Percentiles rank a stretch among this genome's conserved stretches.
These are phyloP conservation scores for Dothistroma septosporum DNA, from an alignment of 2,329 filamentous ascomycete species.

Conservation along the genomic window DNA sequence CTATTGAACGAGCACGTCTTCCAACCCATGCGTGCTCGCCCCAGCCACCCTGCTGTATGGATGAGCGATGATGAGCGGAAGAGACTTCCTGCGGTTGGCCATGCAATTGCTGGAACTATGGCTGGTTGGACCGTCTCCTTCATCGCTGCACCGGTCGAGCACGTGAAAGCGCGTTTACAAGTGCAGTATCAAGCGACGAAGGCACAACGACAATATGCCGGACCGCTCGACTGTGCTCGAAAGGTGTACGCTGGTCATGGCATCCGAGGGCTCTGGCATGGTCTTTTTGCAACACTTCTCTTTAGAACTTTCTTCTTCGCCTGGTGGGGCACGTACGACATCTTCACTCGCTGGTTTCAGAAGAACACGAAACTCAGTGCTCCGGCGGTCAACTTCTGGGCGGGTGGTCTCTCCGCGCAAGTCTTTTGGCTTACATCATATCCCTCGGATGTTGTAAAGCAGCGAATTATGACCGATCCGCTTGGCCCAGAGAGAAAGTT, in stretches of 20 bases:
- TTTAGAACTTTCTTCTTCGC: conserved; percentile 95
- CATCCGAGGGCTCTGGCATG: conserved; percentile 76
- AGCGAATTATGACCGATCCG: conserved; percentile 94
- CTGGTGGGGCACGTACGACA: conserved; percentile 96
- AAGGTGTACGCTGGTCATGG: conserved; percentile 68
- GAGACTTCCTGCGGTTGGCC: conserved; percentile 70
- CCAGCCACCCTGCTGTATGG: conserved; percentile 19
- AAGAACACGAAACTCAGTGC: conserved; percentile 65
- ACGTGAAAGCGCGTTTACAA: conserved; percentile 89
- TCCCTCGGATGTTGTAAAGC: conserved; percentile 72
- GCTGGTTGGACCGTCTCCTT: conserved; percentile 88
- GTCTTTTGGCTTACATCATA: conserved; percentile 93
- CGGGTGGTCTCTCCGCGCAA: conserved; percentile 86
- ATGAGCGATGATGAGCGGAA: conserved; percentile 33
- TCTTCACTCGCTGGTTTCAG: conserved; percentile 67
- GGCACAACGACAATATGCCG: conserved; percentile 71
- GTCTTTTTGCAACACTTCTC: conserved; percentile 75
- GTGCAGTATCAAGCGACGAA: conserved; percentile 86
- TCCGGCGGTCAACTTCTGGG: conserved; percentile 93
- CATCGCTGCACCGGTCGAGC: conserved; percentile 89
- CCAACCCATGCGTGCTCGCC: conserved; percentile 42
- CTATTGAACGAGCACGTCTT: conserved; percentile 79
- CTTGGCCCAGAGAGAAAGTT: conserved; percentile 70
- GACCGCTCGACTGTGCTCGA: conserved; percentile 75
- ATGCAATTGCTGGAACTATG: conserved; percentile 81